These are phyloP conservation scores for Fagopyrum homotropicum DNA, from an alignment of 148 eudicot species.

Conservation along the genomic window DNA sequence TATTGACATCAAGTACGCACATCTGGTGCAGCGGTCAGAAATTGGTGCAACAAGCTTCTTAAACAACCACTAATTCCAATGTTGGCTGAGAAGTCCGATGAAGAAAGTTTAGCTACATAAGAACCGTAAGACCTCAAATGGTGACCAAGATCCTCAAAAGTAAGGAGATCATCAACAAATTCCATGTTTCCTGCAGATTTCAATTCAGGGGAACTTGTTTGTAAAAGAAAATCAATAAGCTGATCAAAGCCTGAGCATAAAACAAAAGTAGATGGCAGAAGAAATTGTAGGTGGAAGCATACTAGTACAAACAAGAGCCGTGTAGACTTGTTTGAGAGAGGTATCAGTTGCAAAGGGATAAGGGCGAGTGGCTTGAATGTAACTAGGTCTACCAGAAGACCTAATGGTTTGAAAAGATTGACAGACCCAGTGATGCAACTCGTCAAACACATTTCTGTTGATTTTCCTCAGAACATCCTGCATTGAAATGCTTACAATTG, in stretches of 20 bases:
- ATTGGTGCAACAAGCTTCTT: slow-evolving; percentile 51
- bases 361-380: slow-evolving; percentile 30
- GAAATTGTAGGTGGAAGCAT: slow-evolving; percentile 20
- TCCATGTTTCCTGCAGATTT: slow-evolving; percentile 65
- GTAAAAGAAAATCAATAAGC: slow-evolving; percentile 1
- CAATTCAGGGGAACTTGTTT: background rate
- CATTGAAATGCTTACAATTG: slow-evolving; percentile 12
- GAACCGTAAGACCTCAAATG: slow-evolving; percentile 67
- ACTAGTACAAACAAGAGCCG: slow-evolving; percentile 81
- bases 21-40: slow-evolving; percentile 46
- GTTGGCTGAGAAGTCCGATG: slow-evolving; percentile 67
- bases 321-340: slow-evolving; percentile 40
- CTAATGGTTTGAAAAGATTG: slow-evolving; percentile 45
- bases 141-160: slow-evolving; percentile 71
- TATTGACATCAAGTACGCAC: slow-evolving; percentile 32
- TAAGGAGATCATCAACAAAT: slow-evolving; percentile 79
- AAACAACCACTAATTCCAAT: slow-evolving; percentile 84
- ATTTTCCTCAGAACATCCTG: slow-evolving; percentile 70
- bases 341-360: slow-evolving; percentile 52
- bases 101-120: slow-evolving; percentile 80
- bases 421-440: slow-evolving; percentile 56
- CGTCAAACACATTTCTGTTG: slow-evolving; percentile 45
- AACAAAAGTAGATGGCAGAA: background rate
- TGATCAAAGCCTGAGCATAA: background rate
- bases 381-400: slow-evolving; percentile 37